Evolutionary conservation across 2,329 filamentous ascomycete species (phyloP).

Genomic region (Fusarium temperatum): DNA sequence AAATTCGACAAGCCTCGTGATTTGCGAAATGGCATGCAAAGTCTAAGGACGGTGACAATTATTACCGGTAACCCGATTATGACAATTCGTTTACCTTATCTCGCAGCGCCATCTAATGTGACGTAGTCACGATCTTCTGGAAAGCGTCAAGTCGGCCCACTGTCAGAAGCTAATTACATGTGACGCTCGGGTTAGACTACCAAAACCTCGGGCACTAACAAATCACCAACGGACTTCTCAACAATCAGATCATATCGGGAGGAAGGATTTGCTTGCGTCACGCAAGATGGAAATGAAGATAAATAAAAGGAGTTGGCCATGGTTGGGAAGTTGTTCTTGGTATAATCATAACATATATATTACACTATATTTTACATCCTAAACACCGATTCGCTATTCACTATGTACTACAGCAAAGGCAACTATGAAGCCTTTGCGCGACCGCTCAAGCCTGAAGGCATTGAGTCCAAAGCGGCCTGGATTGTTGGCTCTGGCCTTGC

Average conservation of each 20-base stretch:
- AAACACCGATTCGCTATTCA: background rate
- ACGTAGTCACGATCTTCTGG: background rate
- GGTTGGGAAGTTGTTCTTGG: background rate
- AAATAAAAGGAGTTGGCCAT: background rate
- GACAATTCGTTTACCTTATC: background rate
- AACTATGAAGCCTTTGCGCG: background rate
- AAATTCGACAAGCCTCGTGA: background rate
- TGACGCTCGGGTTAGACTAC: background rate
- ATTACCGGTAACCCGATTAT: background rate
- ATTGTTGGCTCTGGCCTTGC: background rate
- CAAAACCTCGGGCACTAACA: background rate
- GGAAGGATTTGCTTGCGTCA: background rate
- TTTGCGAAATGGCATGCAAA: background rate
- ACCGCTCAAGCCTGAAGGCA: background rate
- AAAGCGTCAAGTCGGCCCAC: background rate
- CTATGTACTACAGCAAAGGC: background rate
- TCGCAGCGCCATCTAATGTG: background rate
- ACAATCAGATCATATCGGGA: background rate
- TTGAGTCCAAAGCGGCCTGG: background rate
- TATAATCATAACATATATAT: background rate
- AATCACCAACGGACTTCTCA: background rate
- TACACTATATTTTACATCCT: background rate
- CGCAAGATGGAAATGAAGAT: background rate
- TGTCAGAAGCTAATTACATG: constrained; percentile 5
- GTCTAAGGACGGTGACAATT: background rate